Percentiles rank a stretch among this genome's conserved stretches.
These are phyloP conservation scores for Globisporangium splendens DNA, from an alignment of 352 stramenopile species.

Conservation along the genomic window DNA sequence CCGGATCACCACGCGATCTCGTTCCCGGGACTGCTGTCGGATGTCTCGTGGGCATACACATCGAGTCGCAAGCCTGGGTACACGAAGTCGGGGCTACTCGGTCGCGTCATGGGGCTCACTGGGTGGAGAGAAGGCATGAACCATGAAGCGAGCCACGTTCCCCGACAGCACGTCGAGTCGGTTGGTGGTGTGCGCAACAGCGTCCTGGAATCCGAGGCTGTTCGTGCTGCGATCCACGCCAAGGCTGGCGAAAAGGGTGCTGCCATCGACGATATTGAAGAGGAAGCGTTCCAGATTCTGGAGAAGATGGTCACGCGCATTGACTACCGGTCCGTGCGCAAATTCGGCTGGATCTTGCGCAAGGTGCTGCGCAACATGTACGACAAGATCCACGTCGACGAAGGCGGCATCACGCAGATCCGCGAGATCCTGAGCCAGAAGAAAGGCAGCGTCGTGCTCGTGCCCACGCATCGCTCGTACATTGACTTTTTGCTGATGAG, in stretches of 20 bases:
- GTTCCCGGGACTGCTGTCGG: slow-evolving; percentile 78
- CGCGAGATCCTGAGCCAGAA: slow-evolving; percentile 45
- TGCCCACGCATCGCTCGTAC: slow-evolving; percentile 85
- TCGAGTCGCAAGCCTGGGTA: slow-evolving; percentile 86
- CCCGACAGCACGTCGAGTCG: slow-evolving; percentile 60
- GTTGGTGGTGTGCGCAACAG: slow-evolving; percentile 60
- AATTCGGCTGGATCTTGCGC: slow-evolving; percentile 74
- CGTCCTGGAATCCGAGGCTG: slow-evolving; percentile 59
- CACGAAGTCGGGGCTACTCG: slow-evolving; percentile 77
- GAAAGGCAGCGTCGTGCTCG: slow-evolving; percentile 67
- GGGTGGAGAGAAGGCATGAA: slow-evolving; percentile 84
- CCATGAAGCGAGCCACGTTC: slow-evolving; percentile 84
- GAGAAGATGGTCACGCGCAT: slow-evolving; percentile 74
- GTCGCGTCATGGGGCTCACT: slow-evolving; percentile 83
- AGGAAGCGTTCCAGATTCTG: slow-evolving; percentile 58
- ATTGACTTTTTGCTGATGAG: slow-evolving; percentile 85
- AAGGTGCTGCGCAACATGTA: slow-evolving; percentile 86
- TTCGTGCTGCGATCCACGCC: slow-evolving; percentile 53
- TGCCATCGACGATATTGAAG: slow-evolving; percentile 43
- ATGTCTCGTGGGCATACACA: slow-evolving; percentile 88
- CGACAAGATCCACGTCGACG: slow-evolving; percentile 85
- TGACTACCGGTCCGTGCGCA: slow-evolving; percentile 73
- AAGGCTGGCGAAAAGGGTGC: slow-evolving; percentile 26
- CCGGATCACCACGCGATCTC: slow-evolving; percentile 87
- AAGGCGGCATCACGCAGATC: slow-evolving; percentile 64